Percentiles rank a stretch among this genome's conserved stretches.
phyloP scores from a whole-genome alignment of 345 rosid genomes.

The Rhizophora mangle region DNA sequence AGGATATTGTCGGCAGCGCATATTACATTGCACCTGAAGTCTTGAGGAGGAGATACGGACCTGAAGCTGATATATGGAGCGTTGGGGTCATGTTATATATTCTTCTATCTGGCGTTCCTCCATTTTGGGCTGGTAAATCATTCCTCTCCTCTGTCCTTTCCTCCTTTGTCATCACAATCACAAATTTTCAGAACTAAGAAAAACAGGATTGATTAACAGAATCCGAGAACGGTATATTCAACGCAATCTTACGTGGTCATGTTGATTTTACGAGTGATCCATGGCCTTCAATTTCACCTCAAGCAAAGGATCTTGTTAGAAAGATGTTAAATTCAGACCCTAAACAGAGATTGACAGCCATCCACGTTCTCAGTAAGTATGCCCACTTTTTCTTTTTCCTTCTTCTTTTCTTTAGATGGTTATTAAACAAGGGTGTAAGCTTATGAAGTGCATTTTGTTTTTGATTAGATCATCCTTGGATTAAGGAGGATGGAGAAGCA shows the following conservation, averaged over 20 bases:
- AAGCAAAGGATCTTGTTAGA: conserved; percentile 84
- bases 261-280: conserved; percentile 84
- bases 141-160: background rate
- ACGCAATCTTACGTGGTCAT: conserved; percentile 74
- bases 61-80: conserved; percentile 74
- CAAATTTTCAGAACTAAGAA: background rate
- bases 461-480: conserved; percentile 62
- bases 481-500: conserved; percentile 80
- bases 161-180: background rate
- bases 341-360: conserved; percentile 76
- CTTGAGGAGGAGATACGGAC: conserved; percentile 83
- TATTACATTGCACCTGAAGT: conserved; percentile 96
- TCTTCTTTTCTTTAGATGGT: background rate
- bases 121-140: conserved; percentile 85
- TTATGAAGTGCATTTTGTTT: background rate
- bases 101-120: conserved; percentile 86
- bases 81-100: conserved; percentile 81
- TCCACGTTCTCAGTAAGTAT: conserved; percentile 76
- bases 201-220: conserved; percentile 35
- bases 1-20: conserved; percentile 75
- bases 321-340: conserved; percentile 94
- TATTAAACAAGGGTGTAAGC: no score
- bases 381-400: background rate
- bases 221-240: conserved; percentile 93
- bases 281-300: conserved; percentile 88